Conservation (phyloP, 371 early-diverging fungal species). For the Mortierella sp. region DNA sequence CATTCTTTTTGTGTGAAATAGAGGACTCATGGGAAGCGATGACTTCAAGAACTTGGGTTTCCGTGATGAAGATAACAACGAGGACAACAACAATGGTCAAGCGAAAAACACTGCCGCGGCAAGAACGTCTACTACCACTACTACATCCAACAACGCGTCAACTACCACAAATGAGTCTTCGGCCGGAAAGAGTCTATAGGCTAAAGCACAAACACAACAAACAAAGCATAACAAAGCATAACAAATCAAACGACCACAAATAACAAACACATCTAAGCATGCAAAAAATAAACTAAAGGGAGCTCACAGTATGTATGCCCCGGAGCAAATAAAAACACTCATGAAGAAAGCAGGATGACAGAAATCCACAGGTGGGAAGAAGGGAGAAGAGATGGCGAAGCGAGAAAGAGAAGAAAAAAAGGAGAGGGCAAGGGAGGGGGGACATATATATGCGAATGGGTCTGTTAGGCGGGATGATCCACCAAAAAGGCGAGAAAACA, state of each 20-base stretch:
- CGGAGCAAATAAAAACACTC: too few relatives aligned
- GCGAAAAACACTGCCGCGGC: background rate
- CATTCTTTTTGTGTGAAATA: slow-evolving; percentile 24
- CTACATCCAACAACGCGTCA: background rate
- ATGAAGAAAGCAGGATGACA: background rate
- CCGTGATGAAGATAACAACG: slow-evolving; percentile 23
- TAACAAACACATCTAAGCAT: too few relatives aligned
- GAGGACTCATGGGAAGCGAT: slow-evolving; percentile 80
- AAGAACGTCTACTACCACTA: background rate
- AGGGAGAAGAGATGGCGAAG: background rate
- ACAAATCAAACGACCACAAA: too few relatives aligned
- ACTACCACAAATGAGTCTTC: background rate
- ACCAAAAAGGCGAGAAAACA: background rate
- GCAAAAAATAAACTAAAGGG: too few relatives aligned
- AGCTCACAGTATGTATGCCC: too few relatives aligned
- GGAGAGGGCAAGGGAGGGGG: too few relatives aligned
- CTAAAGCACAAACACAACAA: too few relatives aligned
- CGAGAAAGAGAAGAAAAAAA: background rate
- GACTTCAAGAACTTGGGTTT: slow-evolving; percentile 79
- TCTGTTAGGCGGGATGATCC: too few relatives aligned
- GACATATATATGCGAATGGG: background rate
- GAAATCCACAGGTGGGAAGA: too few relatives aligned
- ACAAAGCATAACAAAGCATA: too few relatives aligned
- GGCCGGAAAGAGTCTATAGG: too few relatives aligned
- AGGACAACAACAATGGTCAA: background rate